These are phyloP conservation scores for Xylariaceae sp. DNA, from an alignment of 2,329 filamentous ascomycete species.

Conservation along the genomic window DNA sequence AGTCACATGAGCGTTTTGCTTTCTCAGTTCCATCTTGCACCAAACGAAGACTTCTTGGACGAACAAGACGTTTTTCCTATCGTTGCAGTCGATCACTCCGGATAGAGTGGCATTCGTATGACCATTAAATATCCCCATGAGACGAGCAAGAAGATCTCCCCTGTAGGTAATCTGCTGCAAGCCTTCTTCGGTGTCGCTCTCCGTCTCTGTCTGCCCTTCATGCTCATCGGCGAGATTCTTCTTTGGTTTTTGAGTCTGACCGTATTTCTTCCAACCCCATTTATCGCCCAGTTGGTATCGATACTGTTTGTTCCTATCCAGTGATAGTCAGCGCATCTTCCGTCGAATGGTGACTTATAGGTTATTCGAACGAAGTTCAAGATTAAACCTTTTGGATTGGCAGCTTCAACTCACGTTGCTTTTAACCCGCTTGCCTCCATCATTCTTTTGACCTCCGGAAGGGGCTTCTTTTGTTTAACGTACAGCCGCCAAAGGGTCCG, in stretches of 20 bases:
- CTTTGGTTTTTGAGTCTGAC: neutral
- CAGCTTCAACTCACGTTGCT: slow-evolving; percentile 7
- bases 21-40: too few species aligned
- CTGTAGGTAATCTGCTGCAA: too few species aligned
- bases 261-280: slow-evolving; percentile 21
- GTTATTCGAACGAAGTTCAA: neutral
- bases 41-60: too few species aligned
- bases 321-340: neutral
- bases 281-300: slow-evolving; percentile 15
- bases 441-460: slow-evolving; percentile 7
- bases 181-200: too few species aligned
- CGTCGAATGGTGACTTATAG: neutral
- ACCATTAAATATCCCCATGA: too few species aligned
- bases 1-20: too few species aligned
- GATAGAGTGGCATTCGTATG: too few species aligned
- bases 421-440: slow-evolving; percentile 4
- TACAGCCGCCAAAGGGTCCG: slow-evolving; percentile 8
- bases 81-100: too few species aligned
- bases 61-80: too few species aligned
- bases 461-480: neutral
- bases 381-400: slow-evolving; percentile 6
- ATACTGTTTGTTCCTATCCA: slow-evolving; percentile 10
- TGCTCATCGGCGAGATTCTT: too few species aligned
- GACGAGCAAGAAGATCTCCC: too few species aligned
- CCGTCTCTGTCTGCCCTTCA: too few species aligned